Conservation (phyloP, 2,329 filamentous ascomycete species). For the Nigrograna mackinnonii region DNA sequence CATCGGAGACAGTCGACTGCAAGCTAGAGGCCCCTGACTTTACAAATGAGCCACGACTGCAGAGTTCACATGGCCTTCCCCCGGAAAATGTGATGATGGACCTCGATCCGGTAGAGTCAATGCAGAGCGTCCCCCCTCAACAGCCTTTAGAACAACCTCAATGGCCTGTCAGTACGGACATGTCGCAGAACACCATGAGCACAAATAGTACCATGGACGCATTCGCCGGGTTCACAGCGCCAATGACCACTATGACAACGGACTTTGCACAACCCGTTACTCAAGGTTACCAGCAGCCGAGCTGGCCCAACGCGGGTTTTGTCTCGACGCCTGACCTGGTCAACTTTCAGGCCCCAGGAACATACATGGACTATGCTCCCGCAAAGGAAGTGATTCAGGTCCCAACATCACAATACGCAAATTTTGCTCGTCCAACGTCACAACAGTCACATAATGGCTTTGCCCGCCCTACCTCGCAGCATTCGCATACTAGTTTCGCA, state of each 20-base stretch:
- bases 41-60: slow-evolving; percentile 22
- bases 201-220: slow-evolving; percentile 30
- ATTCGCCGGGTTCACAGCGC: slow-evolving; percentile 30
- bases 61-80: slow-evolving; percentile 33
- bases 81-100: slow-evolving; percentile 39
- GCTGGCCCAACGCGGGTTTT: slow-evolving; percentile 39
- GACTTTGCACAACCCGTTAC: slow-evolving; percentile 36
- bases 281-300: slow-evolving; percentile 31
- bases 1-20: slow-evolving; percentile 37
- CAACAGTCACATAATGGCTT: slow-evolving; percentile 33
- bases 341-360: slow-evolving; percentile 31
- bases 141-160: slow-evolving; percentile 24
- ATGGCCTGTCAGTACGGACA: slow-evolving; percentile 39
- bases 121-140: slow-evolving; percentile 20
- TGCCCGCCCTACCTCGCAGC: slow-evolving; percentile 32
- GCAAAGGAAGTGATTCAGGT: slow-evolving; percentile 35
- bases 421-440: slow-evolving; percentile 24
- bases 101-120: slow-evolving; percentile 35
- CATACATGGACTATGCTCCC: slow-evolving; percentile 34
- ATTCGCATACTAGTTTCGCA: slow-evolving; percentile 29
- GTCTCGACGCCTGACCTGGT: slow-evolving; percentile 37
- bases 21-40: slow-evolving; percentile 38
- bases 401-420: slow-evolving; percentile 1
- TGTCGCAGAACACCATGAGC: slow-evolving; percentile 30
- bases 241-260: slow-evolving; percentile 32